These are phyloP conservation scores for Citrullus colocynthis DNA, from an alignment of 306 rosid species.

Conservation along the genomic window DNA sequence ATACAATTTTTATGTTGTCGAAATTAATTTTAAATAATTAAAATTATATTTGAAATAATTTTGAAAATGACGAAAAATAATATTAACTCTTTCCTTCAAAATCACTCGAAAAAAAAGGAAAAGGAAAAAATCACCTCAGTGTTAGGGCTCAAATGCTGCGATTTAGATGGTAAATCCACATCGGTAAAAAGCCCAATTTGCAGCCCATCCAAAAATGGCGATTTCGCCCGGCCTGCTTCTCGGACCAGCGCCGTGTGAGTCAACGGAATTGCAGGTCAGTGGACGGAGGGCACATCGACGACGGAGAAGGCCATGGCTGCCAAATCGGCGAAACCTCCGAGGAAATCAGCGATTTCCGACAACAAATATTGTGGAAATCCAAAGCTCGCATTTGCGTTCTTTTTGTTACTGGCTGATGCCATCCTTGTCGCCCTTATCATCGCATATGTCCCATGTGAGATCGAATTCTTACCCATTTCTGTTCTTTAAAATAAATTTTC, in stretches of 20 bases:
- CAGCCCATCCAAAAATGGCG: constrained; percentile 1
- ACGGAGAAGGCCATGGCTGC: constrained; percentile 29
- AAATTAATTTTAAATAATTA: too few relatives aligned
- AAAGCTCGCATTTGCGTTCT: constrained; percentile 27
- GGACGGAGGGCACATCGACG: not conserved
- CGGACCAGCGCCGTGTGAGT: not conserved
- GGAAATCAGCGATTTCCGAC: constrained; percentile 10
- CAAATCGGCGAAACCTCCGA: constrained; percentile 29
- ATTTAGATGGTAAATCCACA: not conserved
- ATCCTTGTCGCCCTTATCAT: constrained; percentile 49
- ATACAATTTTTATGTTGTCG: too few relatives aligned
- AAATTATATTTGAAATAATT: too few relatives aligned
- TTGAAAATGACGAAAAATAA: too few relatives aligned
- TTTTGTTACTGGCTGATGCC: constrained; percentile 49
- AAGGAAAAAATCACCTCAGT: too few relatives aligned
- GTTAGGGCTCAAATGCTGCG: not conserved
- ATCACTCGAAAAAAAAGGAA: too few relatives aligned
- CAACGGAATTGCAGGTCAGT: not conserved
- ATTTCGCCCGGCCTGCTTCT: not conserved
- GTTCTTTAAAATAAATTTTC: not conserved
- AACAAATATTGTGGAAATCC: constrained; percentile 13
- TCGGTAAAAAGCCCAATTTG: constrained; percentile 3
- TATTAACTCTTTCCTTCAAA: too few relatives aligned
- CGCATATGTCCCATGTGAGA: constrained; percentile 68
- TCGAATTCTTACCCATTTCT: not conserved